Base-by-base conservation (phyloP, 768 basidiomycete genomes). In the Tricholoma terreum region DNA sequence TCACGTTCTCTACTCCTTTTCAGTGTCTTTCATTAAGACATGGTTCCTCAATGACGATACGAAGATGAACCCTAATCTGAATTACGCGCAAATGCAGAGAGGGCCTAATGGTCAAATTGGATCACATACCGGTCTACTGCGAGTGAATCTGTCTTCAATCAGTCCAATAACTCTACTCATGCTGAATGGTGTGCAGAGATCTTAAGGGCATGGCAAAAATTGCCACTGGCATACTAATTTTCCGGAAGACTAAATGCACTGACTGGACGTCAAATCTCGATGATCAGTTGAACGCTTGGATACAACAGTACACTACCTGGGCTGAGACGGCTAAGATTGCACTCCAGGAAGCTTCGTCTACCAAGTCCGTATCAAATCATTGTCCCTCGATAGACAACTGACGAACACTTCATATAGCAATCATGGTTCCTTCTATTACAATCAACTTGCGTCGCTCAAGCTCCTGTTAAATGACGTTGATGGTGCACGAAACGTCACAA, bases 401-500 rank as follows among this genome's bases (percentile, higher is more conserved):
- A 19, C 42, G 48, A 27, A 27, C 24, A 22, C 30, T 12, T 27
- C 22, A 10, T 2, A 43, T 61, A 88, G 85, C 63, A 89, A 89
- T 61, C 87, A 87, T 61, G 86, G 84, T 31, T 75, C 81, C 0
- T 89, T 83, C 68, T 88, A 81, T 66, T 81, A 75, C 63, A 82
- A 80, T 61, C 86, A 89, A 64, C 73, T 83, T 0, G 79, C 81
- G 0, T 75, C 85, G 0, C 67, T 86, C 40, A 81, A 85, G 62
- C 66, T 86, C 36, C 65, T 88, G 10, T 73, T 80, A 22, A 77
- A 79, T 46, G 80, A 87, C 66, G 66, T 67, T 4, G 58, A 66
- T 9, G 84, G 82, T 14, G 85, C 85, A 3, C 68, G 72, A 46
- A 66, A 72, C 21, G 74, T 77, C 15, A 75, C 82, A 0, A 65